These are phyloP conservation scores for Graphiopsis chlorocephala DNA, from an alignment of 2,329 filamentous ascomycete genomes.

Conservation along the genomic window DNA sequence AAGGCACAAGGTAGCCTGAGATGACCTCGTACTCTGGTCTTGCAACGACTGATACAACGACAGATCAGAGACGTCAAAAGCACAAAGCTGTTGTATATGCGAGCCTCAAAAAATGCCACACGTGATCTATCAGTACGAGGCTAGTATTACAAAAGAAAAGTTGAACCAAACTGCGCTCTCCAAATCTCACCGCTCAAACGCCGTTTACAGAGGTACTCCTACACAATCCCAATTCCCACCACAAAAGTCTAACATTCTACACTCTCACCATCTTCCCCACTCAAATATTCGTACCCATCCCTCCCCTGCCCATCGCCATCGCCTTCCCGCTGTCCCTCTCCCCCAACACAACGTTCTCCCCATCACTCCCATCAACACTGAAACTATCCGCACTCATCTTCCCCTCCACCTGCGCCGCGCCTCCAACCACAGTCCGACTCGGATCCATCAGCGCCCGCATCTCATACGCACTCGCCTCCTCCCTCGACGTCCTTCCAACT, in stretches of 20 bases:
- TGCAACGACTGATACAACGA: background rate
- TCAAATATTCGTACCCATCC: background rate
- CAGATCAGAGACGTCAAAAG: background rate
- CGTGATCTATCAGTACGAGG: background rate
- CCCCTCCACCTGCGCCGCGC: constrained; percentile 13
- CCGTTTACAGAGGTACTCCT: background rate
- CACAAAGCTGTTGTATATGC: background rate
- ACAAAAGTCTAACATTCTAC: background rate
- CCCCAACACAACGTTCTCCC: background rate
- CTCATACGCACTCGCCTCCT: constrained; percentile 20
- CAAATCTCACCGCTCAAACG: background rate
- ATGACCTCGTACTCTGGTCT: background rate
- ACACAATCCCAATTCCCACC: background rate
- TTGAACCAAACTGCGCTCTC: background rate
- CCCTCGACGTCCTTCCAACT: constrained; percentile 3
- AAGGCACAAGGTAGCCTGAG: constrained; percentile 1
- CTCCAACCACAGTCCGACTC: constrained; percentile 16
- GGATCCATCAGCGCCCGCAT: constrained; percentile 23
- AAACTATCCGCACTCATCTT: constrained; percentile 21
- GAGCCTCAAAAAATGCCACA: background rate
- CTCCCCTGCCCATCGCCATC: background rate
- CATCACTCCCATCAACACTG: constrained; percentile 11
- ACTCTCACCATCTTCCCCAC: background rate
- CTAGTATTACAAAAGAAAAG: constrained; percentile 7
- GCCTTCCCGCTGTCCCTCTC: background rate